Evolutionary conservation across 192 early-diverging fungal genomes (phyloP).

Genomic region (Podochytrium sp.): DNA sequence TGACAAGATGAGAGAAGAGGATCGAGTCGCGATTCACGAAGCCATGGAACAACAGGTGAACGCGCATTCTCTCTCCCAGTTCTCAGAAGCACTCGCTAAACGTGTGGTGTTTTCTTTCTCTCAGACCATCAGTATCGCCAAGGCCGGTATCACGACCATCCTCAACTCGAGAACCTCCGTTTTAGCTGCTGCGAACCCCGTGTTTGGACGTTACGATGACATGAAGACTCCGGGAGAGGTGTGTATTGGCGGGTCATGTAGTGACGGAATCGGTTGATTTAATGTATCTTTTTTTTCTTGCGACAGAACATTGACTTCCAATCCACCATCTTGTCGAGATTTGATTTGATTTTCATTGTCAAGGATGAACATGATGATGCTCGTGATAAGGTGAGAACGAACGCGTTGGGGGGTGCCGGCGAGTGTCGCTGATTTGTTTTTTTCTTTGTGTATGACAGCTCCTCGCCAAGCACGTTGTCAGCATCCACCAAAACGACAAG

Average conservation of each 20-base stretch:
- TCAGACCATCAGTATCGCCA: constrained; percentile 96
- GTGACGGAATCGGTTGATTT: no score
- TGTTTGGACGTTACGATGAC: constrained; percentile 98
- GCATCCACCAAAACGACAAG: constrained; percentile 78
- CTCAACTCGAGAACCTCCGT: constrained; percentile 96
- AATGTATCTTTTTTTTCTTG: background rate
- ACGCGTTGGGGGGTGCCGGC: background rate
- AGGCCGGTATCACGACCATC: constrained; percentile 99
- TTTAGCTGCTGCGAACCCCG: constrained; percentile 96
- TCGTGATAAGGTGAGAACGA: constrained; percentile 87
- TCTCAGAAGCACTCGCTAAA: background rate
- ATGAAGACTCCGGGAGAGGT: constrained; percentile 95
- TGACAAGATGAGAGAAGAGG: constrained; percentile 99
- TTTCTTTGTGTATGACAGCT: constrained; percentile 48
- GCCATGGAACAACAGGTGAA: constrained; percentile 97
- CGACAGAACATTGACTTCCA: constrained; percentile 97
- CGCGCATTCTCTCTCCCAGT: background rate
- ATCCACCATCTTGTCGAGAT: constrained; percentile 98
- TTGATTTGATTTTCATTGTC: constrained; percentile 99
- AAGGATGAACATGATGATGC: constrained; percentile 95
- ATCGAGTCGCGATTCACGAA: constrained; percentile 99
- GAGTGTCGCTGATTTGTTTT: background rate
- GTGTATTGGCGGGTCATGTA: background rate
- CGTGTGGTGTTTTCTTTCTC: background rate
- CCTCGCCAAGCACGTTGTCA: constrained; percentile 95